phyloP scores from a whole-genome alignment of 1,139 yeast genomes.

The Kurtzmaniella natalensis region DNA sequence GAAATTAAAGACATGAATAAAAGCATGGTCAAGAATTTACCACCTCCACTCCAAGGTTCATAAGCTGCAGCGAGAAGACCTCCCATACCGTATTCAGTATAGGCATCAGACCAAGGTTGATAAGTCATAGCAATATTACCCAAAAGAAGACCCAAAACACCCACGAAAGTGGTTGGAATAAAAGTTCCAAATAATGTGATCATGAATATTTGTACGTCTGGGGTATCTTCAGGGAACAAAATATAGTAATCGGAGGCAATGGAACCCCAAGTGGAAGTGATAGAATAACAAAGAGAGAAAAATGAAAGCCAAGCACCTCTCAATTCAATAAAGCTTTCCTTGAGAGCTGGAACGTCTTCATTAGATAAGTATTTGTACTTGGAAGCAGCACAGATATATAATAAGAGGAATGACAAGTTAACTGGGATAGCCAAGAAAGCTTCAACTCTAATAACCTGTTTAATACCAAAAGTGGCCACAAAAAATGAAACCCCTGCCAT shows the following conservation, averaged over 20 bases:
- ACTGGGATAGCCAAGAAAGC: constrained; percentile 68
- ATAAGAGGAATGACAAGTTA: constrained; percentile 58
- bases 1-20: constrained; percentile 73
- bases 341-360: constrained; percentile 30
- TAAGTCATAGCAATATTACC: constrained; percentile 67
- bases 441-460: constrained; percentile 65
- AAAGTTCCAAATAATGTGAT: constrained; percentile 68
- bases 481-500: constrained; percentile 60
- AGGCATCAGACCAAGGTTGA: constrained; percentile 56
- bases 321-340: constrained; percentile 26
- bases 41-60: constrained; percentile 73
- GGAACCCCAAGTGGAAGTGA: constrained; percentile 89
- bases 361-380: constrained; percentile 41
- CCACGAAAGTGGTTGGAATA: constrained; percentile 76
- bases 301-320: constrained; percentile 71
- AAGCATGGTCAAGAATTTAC: constrained; percentile 67
- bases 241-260: constrained; percentile 83
- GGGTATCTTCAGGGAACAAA: constrained; percentile 71
- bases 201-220: constrained; percentile 50
- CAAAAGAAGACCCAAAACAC: constrained; percentile 64
- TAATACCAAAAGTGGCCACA: constrained; percentile 74
- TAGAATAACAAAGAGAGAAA: constrained; percentile 71
- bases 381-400: constrained; percentile 64
- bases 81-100: constrained; percentile 65
- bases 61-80: constrained; percentile 70